Base-by-base conservation (phyloP, 257 asterid species). In the Scutellaria minor region DNA sequence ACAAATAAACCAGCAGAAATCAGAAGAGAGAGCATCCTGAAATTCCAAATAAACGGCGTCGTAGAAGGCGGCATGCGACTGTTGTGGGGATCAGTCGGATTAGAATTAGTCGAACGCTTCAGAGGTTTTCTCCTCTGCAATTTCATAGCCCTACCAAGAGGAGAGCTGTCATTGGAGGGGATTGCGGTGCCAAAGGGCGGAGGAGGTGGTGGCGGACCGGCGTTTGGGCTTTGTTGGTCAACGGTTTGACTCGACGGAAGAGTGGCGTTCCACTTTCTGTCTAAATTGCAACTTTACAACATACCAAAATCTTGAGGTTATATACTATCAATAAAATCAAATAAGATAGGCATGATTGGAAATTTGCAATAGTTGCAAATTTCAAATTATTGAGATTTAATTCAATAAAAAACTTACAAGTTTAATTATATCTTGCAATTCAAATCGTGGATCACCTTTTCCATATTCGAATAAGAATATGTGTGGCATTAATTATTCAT, bases 101-200 rank as follows among this genome's bases (percentile, higher is more conserved):
- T 68, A 12, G 73, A 56, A 14, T 57, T 64, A 2, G 74, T 15
- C 39, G 80, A 53, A 15, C 84, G 86, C 77, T 71, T 81, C 63
- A 24, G 61, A 47, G 69, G 74, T 72, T 74, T 87, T 68, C 71
- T 89, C 82, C 87, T 78, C 75, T 71, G 68, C 24, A 82, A 74
- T 51, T 63, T 83, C 37, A 45, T 18, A 31, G 73, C 87, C 94
- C 87, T 89, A 44, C 57, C 37, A 59, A 64, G 63, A 40, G 40
- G 37, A 46, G 48, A 44, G 69, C 56, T 39, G 44, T 62, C 86
- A 78, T 75, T 37, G 75, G 83, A 13, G 76, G 24, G 53, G 51
- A 8, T 1, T 37, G 10, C 69, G 72, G 66, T 44, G 70, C 72
- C 15, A 37, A 45, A 5, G 39, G 22, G 70, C 22, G 66, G 71